These are phyloP conservation scores for Margaritispora aquatica DNA, from an alignment of 495 filamentous ascomycete genomes.

Conservation along the genomic window DNA sequence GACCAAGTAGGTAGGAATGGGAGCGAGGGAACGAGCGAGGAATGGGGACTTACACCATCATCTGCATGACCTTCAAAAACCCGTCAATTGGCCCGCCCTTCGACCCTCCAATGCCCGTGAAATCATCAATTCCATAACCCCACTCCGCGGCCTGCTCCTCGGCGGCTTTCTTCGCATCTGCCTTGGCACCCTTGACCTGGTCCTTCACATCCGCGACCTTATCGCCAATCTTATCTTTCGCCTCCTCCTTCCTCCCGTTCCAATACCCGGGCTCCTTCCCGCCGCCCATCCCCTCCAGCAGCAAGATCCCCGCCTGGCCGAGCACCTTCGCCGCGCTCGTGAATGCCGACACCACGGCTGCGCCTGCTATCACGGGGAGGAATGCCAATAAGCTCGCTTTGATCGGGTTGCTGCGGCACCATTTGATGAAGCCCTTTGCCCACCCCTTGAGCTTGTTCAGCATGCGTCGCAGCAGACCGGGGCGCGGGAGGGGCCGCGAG, in stretches of 20 bases:
- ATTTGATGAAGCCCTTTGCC: slow-evolving; percentile 6
- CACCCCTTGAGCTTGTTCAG: slow-evolving; percentile 9
- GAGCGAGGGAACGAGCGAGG: neutral
- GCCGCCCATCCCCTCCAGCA: neutral
- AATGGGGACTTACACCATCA: slow-evolving; percentile 16
- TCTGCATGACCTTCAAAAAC: slow-evolving; percentile 17
- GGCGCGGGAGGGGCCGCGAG: slow-evolving; percentile 12
- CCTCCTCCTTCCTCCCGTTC: neutral
- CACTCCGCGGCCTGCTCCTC: slow-evolving; percentile 2
- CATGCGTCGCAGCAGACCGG: slow-evolving; percentile 11
- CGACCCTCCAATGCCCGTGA: slow-evolving; percentile 15
- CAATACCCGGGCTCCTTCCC: neutral
- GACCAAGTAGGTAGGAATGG: too few species aligned
- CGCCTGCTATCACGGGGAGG: slow-evolving; percentile 8
- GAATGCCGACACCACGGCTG: neutral
- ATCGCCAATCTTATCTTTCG: neutral
- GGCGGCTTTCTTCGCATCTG: neutral
- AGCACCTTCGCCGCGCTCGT: neutral
- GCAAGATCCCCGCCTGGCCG: neutral
- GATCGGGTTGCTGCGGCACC: slow-evolving; percentile 15
- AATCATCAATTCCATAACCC: slow-evolving; percentile 17
- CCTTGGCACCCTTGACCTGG: neutral
- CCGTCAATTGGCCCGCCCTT: slow-evolving; percentile 16
- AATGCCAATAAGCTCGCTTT: slow-evolving; percentile 15
- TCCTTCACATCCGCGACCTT: neutral